Conservation (phyloP, 2,329 filamentous ascomycete species). For the Trichoderma asperellum region DNA sequence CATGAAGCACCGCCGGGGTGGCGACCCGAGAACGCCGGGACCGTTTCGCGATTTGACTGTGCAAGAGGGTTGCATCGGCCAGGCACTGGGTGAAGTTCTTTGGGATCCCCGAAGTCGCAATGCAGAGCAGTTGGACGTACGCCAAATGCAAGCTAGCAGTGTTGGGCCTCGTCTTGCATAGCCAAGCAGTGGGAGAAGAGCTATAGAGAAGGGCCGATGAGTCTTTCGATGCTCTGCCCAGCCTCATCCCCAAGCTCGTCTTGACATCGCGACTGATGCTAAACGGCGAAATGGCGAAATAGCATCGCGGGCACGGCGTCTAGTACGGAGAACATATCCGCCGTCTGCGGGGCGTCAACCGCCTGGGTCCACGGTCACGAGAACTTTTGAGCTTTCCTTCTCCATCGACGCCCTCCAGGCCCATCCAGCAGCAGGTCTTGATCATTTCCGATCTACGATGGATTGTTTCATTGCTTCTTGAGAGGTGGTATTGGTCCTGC, state of each 20-base stretch:
- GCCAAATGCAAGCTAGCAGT: background rate
- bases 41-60: constrained; percentile 6
- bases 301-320: constrained; percentile 5
- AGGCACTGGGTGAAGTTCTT: constrained; percentile 18
- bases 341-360: constrained; percentile 6
- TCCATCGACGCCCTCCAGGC: constrained; percentile 20
- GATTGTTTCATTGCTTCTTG: constrained; percentile 27
- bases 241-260: background rate
- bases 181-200: constrained; percentile 18
- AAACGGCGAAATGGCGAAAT: constrained; percentile 7
- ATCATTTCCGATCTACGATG: constrained; percentile 28
- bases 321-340: constrained; percentile 9
- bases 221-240: constrained; percentile 14
- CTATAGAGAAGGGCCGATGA: constrained; percentile 28
- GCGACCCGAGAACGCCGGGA: constrained; percentile 6
- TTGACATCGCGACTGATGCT: constrained; percentile 1
- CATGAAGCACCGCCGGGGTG: constrained; percentile 13
- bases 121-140: constrained; percentile 7
- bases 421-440: constrained; percentile 7
- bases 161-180: constrained; percentile 8
- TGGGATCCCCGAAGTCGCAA: background rate
- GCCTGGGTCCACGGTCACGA: constrained; percentile 11
- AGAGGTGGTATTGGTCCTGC: constrained; percentile 23
- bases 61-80: constrained; percentile 22
- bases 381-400: constrained; percentile 7